A percentile compares a stretch with the other conserved stretches of the same genome.
These are phyloP conservation scores for Chenopodium berlandieri DNA, from an alignment of 148 eudicot species.

Conservation along the genomic window DNA sequence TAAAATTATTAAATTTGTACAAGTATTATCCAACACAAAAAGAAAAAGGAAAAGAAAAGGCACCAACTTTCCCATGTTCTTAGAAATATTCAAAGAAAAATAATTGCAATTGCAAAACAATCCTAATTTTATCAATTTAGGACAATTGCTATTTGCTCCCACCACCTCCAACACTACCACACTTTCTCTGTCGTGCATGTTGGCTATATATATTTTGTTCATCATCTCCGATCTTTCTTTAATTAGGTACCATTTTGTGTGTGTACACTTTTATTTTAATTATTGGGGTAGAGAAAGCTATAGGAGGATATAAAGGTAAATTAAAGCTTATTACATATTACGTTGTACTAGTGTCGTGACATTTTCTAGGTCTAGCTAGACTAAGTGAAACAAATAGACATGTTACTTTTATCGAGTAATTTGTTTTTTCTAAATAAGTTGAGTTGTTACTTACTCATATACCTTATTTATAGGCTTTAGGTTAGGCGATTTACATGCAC, in stretches of 20 bases:
- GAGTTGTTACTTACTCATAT: too few relatives aligned
- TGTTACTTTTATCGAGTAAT: background rate
- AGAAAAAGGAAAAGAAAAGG: constrained; percentile 1
- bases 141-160: constrained; percentile 18
- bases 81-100: background rate
- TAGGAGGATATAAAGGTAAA: background rate
- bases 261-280: background rate
- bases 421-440: too few relatives aligned
- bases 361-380: background rate
- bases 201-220: background rate
- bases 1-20: constrained; percentile 16
- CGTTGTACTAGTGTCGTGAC: too few relatives aligned
- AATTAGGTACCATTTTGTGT: background rate
- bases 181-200: constrained; percentile 9
- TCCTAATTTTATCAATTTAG: background rate
- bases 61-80: constrained; percentile 22
- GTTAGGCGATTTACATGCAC: too few relatives aligned
- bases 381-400: background rate
- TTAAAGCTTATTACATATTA: background rate
- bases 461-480: too few relatives aligned
- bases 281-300: background rate
- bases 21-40: constrained; percentile 1
- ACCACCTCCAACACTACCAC: constrained; percentile 11
- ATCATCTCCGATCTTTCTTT: background rate
- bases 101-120: constrained; percentile 11